Percentiles rank a stretch among this genome's conserved stretches.
These are phyloP conservation scores for Chloranthus sessilifolius DNA, from an alignment of 164 flowering plant genomes.

Conservation along the genomic window DNA sequence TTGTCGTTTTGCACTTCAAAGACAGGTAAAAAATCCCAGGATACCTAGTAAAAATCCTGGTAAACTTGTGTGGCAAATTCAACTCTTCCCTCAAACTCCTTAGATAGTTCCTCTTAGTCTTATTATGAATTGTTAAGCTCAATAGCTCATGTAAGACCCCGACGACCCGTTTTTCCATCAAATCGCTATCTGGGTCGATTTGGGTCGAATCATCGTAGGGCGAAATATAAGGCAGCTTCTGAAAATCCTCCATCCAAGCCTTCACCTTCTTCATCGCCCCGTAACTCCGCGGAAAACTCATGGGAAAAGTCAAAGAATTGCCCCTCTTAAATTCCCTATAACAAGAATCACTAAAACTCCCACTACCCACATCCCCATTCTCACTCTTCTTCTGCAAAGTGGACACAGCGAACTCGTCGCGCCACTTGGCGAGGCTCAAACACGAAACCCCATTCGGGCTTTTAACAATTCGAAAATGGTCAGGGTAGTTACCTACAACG, in stretches of 20 bases:
- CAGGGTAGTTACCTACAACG: slow-evolving; percentile 49
- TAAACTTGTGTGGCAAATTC: slow-evolving; percentile 80
- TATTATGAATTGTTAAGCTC: slow-evolving; percentile 87
- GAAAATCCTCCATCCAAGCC: slow-evolving; percentile 97
- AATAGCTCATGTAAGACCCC: slow-evolving; percentile 87
- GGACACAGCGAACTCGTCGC: slow-evolving; percentile 65
- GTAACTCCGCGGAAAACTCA: slow-evolving; percentile 88
- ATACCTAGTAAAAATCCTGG: slow-evolving; percentile 83
- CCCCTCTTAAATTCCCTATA: slow-evolving; percentile 64
- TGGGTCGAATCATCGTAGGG: slow-evolving; percentile 75
- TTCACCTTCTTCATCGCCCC: slow-evolving; percentile 81
- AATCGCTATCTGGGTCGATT: slow-evolving; percentile 77
- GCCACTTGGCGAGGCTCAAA: slow-evolving; percentile 54
- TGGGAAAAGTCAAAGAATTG: slow-evolving; percentile 53
- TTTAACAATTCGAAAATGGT: slow-evolving; percentile 50
- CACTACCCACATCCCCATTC: slow-evolving; percentile 20
- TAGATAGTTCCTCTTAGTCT: slow-evolving; percentile 88
- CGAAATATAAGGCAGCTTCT: slow-evolving; percentile 85
- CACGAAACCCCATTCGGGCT: slow-evolving; percentile 45
- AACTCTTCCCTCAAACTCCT: slow-evolving; percentile 81
- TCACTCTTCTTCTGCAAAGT: slow-evolving; percentile 63
- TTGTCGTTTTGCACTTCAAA: slow-evolving; percentile 90
- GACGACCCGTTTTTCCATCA: slow-evolving; percentile 95
- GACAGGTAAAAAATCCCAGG: slow-evolving; percentile 97
- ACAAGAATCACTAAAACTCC: no score